Conservation (phyloP, 805 yeast species). For the Candida broadrunensis region DNA sequence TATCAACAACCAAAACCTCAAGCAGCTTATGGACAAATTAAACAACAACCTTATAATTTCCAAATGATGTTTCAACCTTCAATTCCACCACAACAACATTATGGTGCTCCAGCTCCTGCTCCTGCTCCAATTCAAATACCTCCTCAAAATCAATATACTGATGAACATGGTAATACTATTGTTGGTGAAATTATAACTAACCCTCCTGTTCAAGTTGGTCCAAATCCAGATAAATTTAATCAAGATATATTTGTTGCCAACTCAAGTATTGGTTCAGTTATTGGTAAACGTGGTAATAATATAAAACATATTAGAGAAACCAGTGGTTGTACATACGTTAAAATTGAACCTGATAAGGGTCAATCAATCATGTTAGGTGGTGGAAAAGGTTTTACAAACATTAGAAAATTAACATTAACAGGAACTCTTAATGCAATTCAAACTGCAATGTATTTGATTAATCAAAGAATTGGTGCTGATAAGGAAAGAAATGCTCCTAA, state of each 20-base stretch:
- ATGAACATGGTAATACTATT: slow-evolving; percentile 42
- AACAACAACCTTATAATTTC: slow-evolving; percentile 30
- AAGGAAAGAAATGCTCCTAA: slow-evolving; percentile 42
- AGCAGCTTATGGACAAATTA: slow-evolving; percentile 8
- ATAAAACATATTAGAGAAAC: slow-evolving; percentile 73
- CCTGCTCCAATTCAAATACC: slow-evolving; percentile 23
- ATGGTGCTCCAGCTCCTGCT: slow-evolving; percentile 3
- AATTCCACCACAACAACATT: slow-evolving; percentile 28
- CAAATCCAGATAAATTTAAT: slow-evolving; percentile 48
- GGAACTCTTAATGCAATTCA: slow-evolving; percentile 70
- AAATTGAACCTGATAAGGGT: slow-evolving; percentile 58
- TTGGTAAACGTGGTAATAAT: slow-evolving; percentile 83
- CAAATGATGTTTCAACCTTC: slow-evolving; percentile 41
- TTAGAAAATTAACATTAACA: slow-evolving; percentile 60
- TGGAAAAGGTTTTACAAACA: slow-evolving; percentile 40
- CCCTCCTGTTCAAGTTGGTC: slow-evolving; percentile 30
- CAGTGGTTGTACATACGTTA: slow-evolving; percentile 70
- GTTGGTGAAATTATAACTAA: slow-evolving; percentile 43
- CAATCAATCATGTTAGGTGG: slow-evolving; percentile 48
- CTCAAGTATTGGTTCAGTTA: slow-evolving; percentile 76
- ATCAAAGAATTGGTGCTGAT: slow-evolving; percentile 68
- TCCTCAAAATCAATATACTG: slow-evolving; percentile 35
- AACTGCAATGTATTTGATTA: slow-evolving; percentile 67
- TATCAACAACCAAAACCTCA: slow-evolving; percentile 1
- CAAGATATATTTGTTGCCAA: slow-evolving; percentile 77